Percentiles rank a stretch among this genome's conserved stretches.
phyloP scores from a whole-genome alignment of 352 stramenopile genomes.

The Phytopythium sindhum region DNA sequence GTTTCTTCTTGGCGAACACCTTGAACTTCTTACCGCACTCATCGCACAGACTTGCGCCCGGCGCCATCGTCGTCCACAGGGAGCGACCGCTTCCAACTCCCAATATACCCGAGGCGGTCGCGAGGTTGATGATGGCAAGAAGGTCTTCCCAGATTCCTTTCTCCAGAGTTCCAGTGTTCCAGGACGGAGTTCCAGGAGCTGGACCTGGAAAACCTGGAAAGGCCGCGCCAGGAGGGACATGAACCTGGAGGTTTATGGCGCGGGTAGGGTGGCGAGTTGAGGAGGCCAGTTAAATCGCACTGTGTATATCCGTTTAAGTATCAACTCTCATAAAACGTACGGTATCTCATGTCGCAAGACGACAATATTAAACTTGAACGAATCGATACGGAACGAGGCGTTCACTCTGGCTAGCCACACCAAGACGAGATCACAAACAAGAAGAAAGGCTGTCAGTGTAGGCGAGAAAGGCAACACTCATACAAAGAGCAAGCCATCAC shows the following conservation, averaged over 20 bases:
- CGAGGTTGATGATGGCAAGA: too few relatives aligned
- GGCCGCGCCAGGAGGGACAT: too few relatives aligned
- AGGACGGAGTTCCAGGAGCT: too few relatives aligned
- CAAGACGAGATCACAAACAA: too few relatives aligned
- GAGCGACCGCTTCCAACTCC: too few relatives aligned
- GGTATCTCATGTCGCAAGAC: background rate
- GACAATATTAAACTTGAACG: background rate
- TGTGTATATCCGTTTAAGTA: background rate
- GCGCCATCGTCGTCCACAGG: background rate
- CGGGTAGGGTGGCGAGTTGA: background rate
- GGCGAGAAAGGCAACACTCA: background rate
- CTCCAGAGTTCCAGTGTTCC: too few relatives aligned
- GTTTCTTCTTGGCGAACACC: slow-evolving; percentile 65
- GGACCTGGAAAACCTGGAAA: too few relatives aligned
- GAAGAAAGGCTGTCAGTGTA: too few relatives aligned
- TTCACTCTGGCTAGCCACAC: background rate
- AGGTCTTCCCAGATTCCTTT: too few relatives aligned
- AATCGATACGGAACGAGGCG: background rate
- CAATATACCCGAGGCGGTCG: too few relatives aligned
- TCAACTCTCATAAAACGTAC: background rate
- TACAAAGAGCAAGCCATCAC: background rate
- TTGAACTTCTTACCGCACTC: slow-evolving; percentile 78
- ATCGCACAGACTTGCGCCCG: slow-evolving; percentile 23
- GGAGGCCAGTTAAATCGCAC: background rate
- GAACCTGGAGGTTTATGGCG: too few relatives aligned